Conservation (phyloP, 2,329 filamentous ascomycete genomes). For the Fusarium sp. region DNA sequence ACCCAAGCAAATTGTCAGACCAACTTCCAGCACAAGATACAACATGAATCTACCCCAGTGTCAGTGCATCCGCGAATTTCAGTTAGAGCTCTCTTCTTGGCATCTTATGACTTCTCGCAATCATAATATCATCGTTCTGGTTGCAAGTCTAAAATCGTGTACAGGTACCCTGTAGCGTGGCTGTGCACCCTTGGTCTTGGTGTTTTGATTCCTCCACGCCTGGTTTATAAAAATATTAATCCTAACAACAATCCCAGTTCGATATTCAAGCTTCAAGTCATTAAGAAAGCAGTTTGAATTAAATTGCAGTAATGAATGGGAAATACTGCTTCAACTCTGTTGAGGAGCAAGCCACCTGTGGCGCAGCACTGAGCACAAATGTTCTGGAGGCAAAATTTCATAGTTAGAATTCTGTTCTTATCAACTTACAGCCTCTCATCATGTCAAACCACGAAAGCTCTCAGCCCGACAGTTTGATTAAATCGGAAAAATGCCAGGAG, state of each 20-base stretch:
- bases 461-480: slow-evolving; percentile 53
- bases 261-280: neutral
- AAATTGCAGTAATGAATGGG: neutral
- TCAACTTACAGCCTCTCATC: neutral
- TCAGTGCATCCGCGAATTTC: too few relatives aligned
- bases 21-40: too few relatives aligned
- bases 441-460: slow-evolving; percentile 10
- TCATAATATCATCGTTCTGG: neutral
- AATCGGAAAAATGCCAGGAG: slow-evolving; percentile 53
- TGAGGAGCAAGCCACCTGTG: neutral
- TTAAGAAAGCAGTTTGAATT: neutral
- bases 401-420: neutral
- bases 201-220: neutral
- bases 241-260: too few relatives aligned
- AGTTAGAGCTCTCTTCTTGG: too few relatives aligned
- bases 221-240: too few relatives aligned
- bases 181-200: neutral
- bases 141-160: neutral
- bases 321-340: rapidly evolving
- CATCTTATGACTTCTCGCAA: neutral
- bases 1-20: too few relatives aligned
- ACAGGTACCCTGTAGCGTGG: neutral
- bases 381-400: slow-evolving; percentile 2
- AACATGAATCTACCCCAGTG: too few relatives aligned
- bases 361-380: neutral